Base-by-base conservation (phyloP, 176 grass and related monocot genomes). In the Oryza brachyantha region DNA sequence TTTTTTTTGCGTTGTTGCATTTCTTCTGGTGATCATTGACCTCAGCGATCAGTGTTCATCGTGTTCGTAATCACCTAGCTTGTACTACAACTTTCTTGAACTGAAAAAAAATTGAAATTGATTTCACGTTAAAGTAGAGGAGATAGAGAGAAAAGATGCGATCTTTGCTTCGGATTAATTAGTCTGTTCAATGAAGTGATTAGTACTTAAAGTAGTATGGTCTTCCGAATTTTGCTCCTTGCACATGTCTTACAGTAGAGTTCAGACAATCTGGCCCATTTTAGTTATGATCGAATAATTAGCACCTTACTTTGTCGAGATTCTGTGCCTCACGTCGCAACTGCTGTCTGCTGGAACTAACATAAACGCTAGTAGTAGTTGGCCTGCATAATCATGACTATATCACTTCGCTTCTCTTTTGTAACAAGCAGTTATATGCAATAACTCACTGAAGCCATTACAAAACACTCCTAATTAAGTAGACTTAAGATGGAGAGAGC, bases 281-380 rank as follows among this genome's bases (percentile, higher is more conserved):
- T 28, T n/a, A n/a, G n/a, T n/a, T 10, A 13, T 35, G 13, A 50
- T 63, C 22, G 54, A 52, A 52, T n/a, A 50, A 27, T 38, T 61
- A 66, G 72, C 45, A 83, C 74, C 61, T 58, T 75, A n/a, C 22
- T 10, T 3, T 60, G 11, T 14, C 64, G 50, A 66, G 31, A 74
- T 83, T 26, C 80, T 4, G 41, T 52, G 42, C 9, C 14, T 38
- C 69, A 64, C 26, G 28, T n/a, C 29, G 13, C 41, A 34, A 25
- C 55, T 10, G 26, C 29, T 6, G 28, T 50, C 46, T 50, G 46
- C 46, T 50, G 46, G 46, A 48, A 50, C 46, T 21, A 50, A 50
- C 5, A 50, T 50, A 50, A 50, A 7, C 43, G 39, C 10, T 41
- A 36, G 4, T 5, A 41, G 39, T 11, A 7, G 29, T 65, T 65